Percentiles rank a stretch among this genome's conserved stretches.
These are phyloP conservation scores for Colletotrichum abscissum DNA, from an alignment of 2,329 filamentous ascomycete species.

Conservation along the genomic window DNA sequence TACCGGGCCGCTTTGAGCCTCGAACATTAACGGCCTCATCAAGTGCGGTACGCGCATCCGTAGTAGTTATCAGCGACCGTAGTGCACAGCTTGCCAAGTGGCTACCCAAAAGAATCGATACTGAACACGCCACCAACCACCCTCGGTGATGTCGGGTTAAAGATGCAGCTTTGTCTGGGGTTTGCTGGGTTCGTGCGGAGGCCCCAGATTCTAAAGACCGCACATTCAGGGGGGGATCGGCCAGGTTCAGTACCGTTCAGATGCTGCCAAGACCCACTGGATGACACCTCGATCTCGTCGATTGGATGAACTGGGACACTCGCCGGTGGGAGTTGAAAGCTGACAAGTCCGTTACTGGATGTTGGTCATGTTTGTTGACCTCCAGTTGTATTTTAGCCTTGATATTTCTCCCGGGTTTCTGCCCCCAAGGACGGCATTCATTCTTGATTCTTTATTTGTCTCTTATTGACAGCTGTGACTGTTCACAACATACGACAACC, in stretches of 20 bases:
- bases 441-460: no score
- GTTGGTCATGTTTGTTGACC: background rate
- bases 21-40: background rate
- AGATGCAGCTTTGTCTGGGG: slow-evolving; percentile 20
- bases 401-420: background rate
- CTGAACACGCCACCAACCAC: background rate
- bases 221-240: slow-evolving; percentile 1
- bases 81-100: no score
- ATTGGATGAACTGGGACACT: background rate
- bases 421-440: no score
- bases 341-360: background rate
- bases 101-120: background rate
- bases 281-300: slow-evolving; percentile 5
- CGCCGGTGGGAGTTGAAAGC: background rate
- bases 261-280: slow-evolving; percentile 6
- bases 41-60: background rate
- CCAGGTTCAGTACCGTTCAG: background rate
- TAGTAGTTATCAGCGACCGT: no score
- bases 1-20: background rate
- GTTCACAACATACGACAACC: slow-evolving; percentile 17
- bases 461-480: background rate
- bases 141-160: slow-evolving; percentile 22
- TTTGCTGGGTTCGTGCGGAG: background rate
- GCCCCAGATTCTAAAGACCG: background rate
- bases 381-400: background rate